phyloP scores from a whole-genome alignment of 257 asterid genomes.

The Nicotiana tomentosiformis region DNA sequence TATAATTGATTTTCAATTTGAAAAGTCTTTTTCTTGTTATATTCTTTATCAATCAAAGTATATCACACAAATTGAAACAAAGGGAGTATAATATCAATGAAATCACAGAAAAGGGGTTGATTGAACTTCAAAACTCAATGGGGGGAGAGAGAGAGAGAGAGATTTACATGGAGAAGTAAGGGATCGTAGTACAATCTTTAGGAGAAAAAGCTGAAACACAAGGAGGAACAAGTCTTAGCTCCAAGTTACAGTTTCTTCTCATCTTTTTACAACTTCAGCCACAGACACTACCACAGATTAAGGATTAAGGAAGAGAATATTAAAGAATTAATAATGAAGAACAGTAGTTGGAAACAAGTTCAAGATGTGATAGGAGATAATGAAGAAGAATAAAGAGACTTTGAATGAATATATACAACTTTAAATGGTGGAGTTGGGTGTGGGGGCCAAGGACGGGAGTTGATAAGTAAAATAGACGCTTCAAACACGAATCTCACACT shows the following conservation, averaged over 20 bases:
- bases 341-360: neutral
- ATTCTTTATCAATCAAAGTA: too few species aligned
- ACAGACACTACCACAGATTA: neutral
- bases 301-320: neutral
- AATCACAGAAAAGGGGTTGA: too few species aligned
- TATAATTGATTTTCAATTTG: too few species aligned
- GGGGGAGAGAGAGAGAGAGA: too few species aligned
- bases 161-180: neutral
- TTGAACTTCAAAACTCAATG: too few species aligned
- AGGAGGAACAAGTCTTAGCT: slow-evolving; percentile 3
- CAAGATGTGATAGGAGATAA: neutral
- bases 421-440: neutral
- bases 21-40: too few species aligned
- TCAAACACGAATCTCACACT: neutral
- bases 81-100: too few species aligned
- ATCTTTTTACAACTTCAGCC: neutral
- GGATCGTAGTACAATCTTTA: neutral
- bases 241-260: neutral
- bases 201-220: neutral
- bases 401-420: neutral
- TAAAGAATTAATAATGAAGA: neutral
- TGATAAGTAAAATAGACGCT: neutral
- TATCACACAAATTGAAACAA: too few species aligned
- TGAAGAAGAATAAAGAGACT: neutral
- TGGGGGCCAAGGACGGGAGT: neutral